Percentiles rank a stretch among this genome's conserved stretches.
Conservation (phyloP, 768 basidiomycete species). For the Pleurotus sapidus region DNA sequence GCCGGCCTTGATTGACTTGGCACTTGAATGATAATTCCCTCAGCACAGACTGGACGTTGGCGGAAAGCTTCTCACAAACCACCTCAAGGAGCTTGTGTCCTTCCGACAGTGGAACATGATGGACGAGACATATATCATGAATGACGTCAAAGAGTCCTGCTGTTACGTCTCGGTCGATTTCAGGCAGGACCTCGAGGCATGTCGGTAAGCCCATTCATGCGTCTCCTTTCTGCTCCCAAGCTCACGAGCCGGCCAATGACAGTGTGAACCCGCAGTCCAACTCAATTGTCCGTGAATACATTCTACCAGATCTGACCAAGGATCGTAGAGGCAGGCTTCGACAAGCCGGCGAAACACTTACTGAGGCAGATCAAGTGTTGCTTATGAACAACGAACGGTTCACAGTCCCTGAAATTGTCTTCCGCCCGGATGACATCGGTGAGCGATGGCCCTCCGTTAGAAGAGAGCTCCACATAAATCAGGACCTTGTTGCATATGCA, state of each 20-base stretch:
- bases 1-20: conserved; percentile 10
- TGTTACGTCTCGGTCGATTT: conserved; percentile 83
- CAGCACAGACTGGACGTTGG: conserved; percentile 85
- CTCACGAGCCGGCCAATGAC: background rate
- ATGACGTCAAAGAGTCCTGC: conserved; percentile 87
- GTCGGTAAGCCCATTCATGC: conserved; percentile 54
- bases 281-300: conserved; percentile 80
- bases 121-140: conserved; percentile 93
- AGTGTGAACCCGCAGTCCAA: conserved; percentile 59
- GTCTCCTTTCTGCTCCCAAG: background rate
- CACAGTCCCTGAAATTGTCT: conserved; percentile 88
- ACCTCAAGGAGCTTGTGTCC: conserved; percentile 89
- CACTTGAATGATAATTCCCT: conserved; percentile 10
- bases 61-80: conserved; percentile 93
- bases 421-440: conserved; percentile 90
- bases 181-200: conserved; percentile 68
- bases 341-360: conserved; percentile 45
- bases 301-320: conserved; percentile 83
- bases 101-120: conserved; percentile 99
- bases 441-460: conserved; percentile 15
- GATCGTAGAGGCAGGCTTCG: conserved; percentile 61
- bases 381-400: conserved; percentile 92
- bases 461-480: background rate
- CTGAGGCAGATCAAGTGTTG: conserved; percentile 66
- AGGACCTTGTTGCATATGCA: conserved; percentile 16